Percentiles rank a stretch among this genome's conserved stretches.
Conservation (phyloP, 2,329 filamentous ascomycete species). For the Lizonia empirigonia region DNA sequence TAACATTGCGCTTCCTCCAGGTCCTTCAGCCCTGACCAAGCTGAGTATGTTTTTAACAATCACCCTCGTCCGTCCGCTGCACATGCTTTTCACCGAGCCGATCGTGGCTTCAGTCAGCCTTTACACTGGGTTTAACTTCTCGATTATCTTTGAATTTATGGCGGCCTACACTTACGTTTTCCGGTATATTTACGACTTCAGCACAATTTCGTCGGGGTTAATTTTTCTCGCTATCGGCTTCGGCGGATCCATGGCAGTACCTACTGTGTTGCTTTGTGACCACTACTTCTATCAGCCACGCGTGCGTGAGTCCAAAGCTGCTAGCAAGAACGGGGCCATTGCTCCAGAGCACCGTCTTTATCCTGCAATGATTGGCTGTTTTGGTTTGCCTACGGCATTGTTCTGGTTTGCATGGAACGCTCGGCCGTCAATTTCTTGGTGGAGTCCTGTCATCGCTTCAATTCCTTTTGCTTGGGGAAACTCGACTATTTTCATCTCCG, state of each 20-base stretch:
- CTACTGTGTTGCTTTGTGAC: background rate
- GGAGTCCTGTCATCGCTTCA: slow-evolving; percentile 44
- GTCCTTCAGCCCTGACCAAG: too few species aligned
- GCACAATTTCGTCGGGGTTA: slow-evolving; percentile 8
- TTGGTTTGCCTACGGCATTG: too few species aligned
- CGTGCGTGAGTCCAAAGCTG: slow-evolving; percentile 2
- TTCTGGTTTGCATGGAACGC: too few species aligned
- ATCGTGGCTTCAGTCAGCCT: slow-evolving; percentile 26
- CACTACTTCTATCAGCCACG: slow-evolving; percentile 8
- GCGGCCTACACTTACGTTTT: slow-evolving; percentile 33
- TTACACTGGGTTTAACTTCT: slow-evolving; percentile 34
- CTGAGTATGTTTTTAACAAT: too few species aligned
- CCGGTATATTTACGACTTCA: slow-evolving; percentile 19
- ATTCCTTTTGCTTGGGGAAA: slow-evolving; percentile 35
- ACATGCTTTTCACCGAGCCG: slow-evolving; percentile 44
- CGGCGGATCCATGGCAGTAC: slow-evolving; percentile 13
- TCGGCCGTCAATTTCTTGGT: too few species aligned
- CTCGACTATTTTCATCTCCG: slow-evolving; percentile 42
- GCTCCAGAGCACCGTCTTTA: slow-evolving; percentile 44
- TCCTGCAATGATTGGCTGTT: slow-evolving; percentile 44
- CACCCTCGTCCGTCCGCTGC: slow-evolving; percentile 58
- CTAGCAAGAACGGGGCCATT: too few species aligned
- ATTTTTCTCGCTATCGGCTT: slow-evolving; percentile 13
- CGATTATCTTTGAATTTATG: slow-evolving; percentile 33
- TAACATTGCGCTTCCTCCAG: slow-evolving; percentile 2